phyloP scores from a whole-genome alignment of 1,284 basidiomycete species.

The Tylopilus sp. region DNA sequence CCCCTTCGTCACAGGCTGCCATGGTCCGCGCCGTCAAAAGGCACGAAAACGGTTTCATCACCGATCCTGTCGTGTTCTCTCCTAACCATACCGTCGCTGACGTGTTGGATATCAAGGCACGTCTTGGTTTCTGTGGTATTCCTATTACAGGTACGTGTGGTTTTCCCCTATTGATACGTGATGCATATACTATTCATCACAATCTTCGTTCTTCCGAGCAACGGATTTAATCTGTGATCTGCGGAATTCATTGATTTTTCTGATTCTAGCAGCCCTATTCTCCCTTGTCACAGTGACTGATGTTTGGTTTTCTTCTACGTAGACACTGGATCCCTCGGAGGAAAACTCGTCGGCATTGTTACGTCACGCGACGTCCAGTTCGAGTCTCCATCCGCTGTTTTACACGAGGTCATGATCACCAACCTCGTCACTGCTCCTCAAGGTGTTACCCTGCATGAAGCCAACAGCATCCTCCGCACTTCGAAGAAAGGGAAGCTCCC shows the following conservation, averaged over 20 bases:
- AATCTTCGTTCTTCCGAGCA: conserved; percentile 91
- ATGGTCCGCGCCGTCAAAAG: conserved; percentile 99
- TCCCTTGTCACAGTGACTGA: conserved; percentile 19
- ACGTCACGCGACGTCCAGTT: conserved; percentile 98
- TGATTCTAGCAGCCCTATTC: conserved; percentile 24
- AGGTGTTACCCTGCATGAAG: conserved; percentile 87
- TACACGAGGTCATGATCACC: conserved; percentile 91
- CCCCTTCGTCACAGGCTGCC: conserved; percentile 83
- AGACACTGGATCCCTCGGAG: conserved; percentile 87
- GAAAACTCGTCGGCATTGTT: conserved; percentile 94
- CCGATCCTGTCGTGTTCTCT: conserved; percentile 86
- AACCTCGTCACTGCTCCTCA: conserved; percentile 77
- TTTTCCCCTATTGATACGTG: conserved; percentile 13
- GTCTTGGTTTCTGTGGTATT: conserved; percentile 94
- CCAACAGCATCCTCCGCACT: conserved; percentile 92
- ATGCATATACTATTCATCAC: conserved; percentile 49
- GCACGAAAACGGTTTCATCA: conserved; percentile 98
- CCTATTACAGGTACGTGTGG: conserved; percentile 86
- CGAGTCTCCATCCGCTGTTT: conserved; percentile 62
- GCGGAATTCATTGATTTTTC: conserved; percentile 52
- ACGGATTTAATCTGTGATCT: conserved; percentile 65
- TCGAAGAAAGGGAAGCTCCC: conserved; percentile 99
- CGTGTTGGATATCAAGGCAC: conserved; percentile 90
- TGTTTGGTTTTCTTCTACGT: conserved; percentile 10
- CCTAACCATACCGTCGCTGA: conserved; percentile 82